A percentile compares a stretch with the other conserved stretches of the same genome.
phyloP scores from a whole-genome alignment of 768 basidiomycete species.

The Rhizopogon vesiculosus region DNA sequence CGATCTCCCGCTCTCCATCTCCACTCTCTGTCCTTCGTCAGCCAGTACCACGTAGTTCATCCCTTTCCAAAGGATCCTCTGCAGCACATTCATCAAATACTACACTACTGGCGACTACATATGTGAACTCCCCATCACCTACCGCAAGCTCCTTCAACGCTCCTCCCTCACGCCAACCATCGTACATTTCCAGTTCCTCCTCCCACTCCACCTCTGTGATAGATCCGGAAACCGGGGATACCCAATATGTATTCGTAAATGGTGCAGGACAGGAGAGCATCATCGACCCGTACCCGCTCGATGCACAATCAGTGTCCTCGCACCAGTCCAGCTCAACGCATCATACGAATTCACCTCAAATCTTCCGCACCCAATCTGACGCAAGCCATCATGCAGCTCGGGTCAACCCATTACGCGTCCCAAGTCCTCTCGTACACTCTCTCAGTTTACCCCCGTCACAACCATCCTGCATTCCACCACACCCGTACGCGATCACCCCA shows the following conservation, averaged over 20 bases:
- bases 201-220: not conserved
- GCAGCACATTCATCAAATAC: not conserved
- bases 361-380: conserved; percentile 18
- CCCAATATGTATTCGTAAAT: conserved; percentile 22
- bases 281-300: conserved; percentile 17
- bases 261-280: conserved; percentile 14
- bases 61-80: conserved; percentile 2
- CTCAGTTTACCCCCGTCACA: conserved; percentile 14
- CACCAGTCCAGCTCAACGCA: conserved; percentile 14
- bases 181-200: not conserved
- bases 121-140: not conserved
- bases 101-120: not conserved
- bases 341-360: conserved; percentile 18
- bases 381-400: conserved; percentile 5
- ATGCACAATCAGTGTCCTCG: conserved; percentile 18
- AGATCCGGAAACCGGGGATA: not conserved
- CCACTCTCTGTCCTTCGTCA: conserved; percentile 25
- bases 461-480: conserved; percentile 5
- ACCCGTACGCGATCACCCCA: not conserved
- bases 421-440: conserved; percentile 23
- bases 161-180: not conserved
- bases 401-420: conserved; percentile 1
- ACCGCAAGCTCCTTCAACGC: not conserved
- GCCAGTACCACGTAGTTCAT: conserved; percentile 22
- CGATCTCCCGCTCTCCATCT: conserved; percentile 8